Conservation (phyloP, 2,329 filamentous ascomycete species). For the Coniochaeta prunicola region DNA sequence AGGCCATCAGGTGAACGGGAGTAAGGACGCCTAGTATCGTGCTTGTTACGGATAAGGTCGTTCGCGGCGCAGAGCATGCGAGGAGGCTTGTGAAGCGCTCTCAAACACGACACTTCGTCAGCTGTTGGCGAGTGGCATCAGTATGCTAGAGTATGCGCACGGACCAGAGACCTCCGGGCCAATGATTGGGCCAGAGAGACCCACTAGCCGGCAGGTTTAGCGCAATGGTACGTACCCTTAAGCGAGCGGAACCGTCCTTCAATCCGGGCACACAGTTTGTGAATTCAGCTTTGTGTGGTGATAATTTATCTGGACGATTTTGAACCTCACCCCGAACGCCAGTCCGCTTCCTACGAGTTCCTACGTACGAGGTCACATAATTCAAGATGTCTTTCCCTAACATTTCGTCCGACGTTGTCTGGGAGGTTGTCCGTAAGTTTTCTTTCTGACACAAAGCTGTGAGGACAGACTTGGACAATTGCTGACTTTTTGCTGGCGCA, state of each 20-base stretch:
- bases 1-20: neutral
- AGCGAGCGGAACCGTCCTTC: neutral
- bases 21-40: neutral
- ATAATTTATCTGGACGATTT: constrained; percentile 1
- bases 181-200: neutral
- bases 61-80: neutral
- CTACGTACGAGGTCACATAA: constrained; percentile 16
- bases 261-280: neutral
- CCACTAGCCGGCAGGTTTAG: neutral
- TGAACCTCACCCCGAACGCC: neutral
- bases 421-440: constrained; percentile 88
- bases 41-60: neutral
- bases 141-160: neutral
- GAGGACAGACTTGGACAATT: neutral
- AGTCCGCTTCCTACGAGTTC: constrained; percentile 9
- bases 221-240: neutral
- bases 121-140: neutral
- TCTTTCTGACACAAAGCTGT: neutral
- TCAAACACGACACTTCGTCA: neutral
- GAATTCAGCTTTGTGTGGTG: constrained; percentile 2
- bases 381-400: constrained; percentile 59
- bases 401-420: constrained; percentile 86
- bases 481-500: constrained; percentile 9
- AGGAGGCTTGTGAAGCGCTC: neutral
- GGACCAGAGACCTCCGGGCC: neutral